A percentile compares a stretch with the other conserved stretches of the same genome.
phyloP scores from a whole-genome alignment of 179 eudicot species.

The Carnegiea gigantea region DNA sequence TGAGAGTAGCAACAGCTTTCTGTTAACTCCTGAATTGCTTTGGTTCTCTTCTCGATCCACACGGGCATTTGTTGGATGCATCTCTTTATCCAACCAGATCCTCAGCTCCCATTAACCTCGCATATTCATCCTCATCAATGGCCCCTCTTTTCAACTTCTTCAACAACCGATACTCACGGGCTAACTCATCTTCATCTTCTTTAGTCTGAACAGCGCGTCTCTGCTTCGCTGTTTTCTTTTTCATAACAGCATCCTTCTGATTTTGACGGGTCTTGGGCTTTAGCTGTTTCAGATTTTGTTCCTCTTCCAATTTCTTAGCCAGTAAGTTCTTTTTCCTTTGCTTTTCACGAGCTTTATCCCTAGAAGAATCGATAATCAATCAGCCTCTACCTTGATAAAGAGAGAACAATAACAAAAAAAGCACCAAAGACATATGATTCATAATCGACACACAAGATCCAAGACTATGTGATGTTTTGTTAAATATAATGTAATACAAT shows the following conservation, averaged over 20 bases:
- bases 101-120: conserved; percentile 72
- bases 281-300: conserved; percentile 35
- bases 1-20: not conserved
- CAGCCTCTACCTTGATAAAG: conserved; percentile 8
- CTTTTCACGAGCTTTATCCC: conserved; percentile 94
- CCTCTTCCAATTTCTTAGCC: conserved; percentile 50
- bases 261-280: conserved; percentile 47
- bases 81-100: conserved; percentile 43
- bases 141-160: conserved; percentile 81
- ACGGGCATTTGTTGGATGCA: not conserved
- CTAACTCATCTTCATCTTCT: conserved; percentile 78
- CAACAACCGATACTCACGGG: conserved; percentile 63
- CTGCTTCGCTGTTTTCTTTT: conserved; percentile 82
- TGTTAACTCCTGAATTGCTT: not conserved
- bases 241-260: conserved; percentile 34
- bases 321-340: conserved; percentile 77
- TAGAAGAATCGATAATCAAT: conserved; percentile 23
- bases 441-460: too few relatives aligned
- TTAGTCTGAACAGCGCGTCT: conserved; percentile 71
- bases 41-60: not conserved
- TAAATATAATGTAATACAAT: too few relatives aligned
- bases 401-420: not conserved
- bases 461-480: too few relatives aligned
- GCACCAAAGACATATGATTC: too few relatives aligned
- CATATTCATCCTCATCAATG: conserved; percentile 72